Evolutionary conservation across 163 green algal genomes (phyloP), one percentile per base, ranked within the genome.

Genomic region (Chlorella variabilis): DNA sequence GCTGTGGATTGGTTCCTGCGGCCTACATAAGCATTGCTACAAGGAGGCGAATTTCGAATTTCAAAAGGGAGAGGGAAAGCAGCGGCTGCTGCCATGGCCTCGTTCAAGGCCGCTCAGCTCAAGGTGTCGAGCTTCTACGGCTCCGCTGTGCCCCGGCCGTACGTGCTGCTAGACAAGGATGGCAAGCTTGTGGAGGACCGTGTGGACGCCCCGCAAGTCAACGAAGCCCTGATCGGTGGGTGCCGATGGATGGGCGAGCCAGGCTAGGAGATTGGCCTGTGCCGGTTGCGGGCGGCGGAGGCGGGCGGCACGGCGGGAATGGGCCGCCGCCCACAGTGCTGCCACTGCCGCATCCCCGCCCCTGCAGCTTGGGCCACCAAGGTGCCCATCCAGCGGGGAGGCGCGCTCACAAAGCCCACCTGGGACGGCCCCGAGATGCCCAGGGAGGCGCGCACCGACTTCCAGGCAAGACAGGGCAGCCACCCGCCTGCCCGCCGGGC

Each of bases 121-220:
- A 85, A 84, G n/a, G 4, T 84, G 3, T 51, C 41, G 27, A 76
- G 3, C 31, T 87, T 87, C 42, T 87, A 87, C 56, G 83, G 83
- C 0, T 23, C 48, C 15, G 27, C 77, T 18, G 33, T 87, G 3
- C 36, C 83, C 5, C 63, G 83, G 17, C 83, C 83, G 11, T 84
- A 81, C 33, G 31, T 87, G 41, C 25, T 87, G 34, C 36, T 87
- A 4, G 66, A 84, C 20, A 25, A 33, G 1, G 27, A 81, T 13
- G 74, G 75, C 33, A 18, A 62, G 15, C 48, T 41, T 2, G 29
- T 77, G 38, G 29, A 80, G 27, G 67, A 79, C 25, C 66, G 83
- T 0, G 83, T 87, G 54, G 83, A 81, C 33, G 29, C 51, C 4
- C 83, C 83, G 6, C 23, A 34, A n/a, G 69, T 79, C 7, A 87